Percentiles rank a stretch among this genome's conserved stretches.
Conservation (phyloP, 768 basidiomycete genomes). For the Tylopilus intermedius region DNA sequence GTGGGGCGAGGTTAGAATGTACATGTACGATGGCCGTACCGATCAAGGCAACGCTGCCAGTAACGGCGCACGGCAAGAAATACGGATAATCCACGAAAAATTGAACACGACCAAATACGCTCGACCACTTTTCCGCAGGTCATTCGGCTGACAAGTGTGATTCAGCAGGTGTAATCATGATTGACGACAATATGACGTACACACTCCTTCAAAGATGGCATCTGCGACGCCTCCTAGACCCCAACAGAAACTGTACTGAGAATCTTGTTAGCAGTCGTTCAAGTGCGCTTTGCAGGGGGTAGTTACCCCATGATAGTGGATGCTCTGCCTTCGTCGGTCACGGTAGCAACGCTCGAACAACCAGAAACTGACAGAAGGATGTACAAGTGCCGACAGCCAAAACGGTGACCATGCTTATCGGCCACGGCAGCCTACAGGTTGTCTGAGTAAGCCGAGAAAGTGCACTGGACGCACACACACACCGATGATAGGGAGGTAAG, state of each 20-base stretch:
- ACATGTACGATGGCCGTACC: constrained; percentile 38
- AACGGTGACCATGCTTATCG: constrained; percentile 59
- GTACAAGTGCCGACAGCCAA: constrained; percentile 73
- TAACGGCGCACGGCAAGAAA: constrained; percentile 50
- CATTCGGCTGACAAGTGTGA: constrained; percentile 55
- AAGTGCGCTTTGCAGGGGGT: constrained; percentile 1
- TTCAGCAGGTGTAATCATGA: constrained; percentile 1
- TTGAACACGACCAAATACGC: constrained; percentile 55
- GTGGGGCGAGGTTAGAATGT: not conserved
- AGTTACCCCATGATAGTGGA: constrained; percentile 84
- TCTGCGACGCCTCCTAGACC: constrained; percentile 93
- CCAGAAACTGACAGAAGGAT: constrained; percentile 73
- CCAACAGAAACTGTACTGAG: constrained; percentile 74
- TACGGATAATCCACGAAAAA: constrained; percentile 72
- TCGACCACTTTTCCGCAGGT: constrained; percentile 84
- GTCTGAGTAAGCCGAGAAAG: not conserved
- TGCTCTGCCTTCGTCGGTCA: constrained; percentile 93
- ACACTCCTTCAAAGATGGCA: constrained; percentile 77
- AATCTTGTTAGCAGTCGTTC: not conserved
- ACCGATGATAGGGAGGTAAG: constrained; percentile 93
- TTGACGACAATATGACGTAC: constrained; percentile 41
- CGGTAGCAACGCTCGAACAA: constrained; percentile 74
- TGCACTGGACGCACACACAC: constrained; percentile 33
- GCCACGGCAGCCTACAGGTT: no score
- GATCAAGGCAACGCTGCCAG: constrained; percentile 66